These are phyloP conservation scores for Trichoderma semiorbis DNA, from an alignment of 2,329 filamentous ascomycete species.

Conservation along the genomic window DNA sequence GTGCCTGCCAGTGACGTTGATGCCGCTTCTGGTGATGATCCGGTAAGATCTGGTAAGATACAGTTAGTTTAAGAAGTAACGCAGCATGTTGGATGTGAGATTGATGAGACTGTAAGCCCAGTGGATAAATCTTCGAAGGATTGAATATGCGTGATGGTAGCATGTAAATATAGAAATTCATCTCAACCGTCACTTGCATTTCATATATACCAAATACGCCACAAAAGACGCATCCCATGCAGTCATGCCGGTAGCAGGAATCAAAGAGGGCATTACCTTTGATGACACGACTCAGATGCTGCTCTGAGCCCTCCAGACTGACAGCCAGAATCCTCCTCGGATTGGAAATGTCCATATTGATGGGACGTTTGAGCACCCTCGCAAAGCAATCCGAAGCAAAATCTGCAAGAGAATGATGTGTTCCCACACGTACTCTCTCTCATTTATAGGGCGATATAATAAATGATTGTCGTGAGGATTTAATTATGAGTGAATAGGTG, in stretches of 20 bases:
- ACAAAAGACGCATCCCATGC: background rate
- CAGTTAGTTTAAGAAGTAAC: background rate
- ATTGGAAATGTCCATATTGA: slow-evolving; percentile 40
- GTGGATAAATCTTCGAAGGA: background rate
- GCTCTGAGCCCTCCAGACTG: slow-evolving; percentile 44
- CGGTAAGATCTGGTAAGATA: slow-evolving; percentile 48
- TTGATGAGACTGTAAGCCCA: background rate
- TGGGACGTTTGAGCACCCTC: background rate
- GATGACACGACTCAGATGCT: slow-evolving; percentile 48
- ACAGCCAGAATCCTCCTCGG: slow-evolving; percentile 58
- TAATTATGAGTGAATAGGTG: background rate
- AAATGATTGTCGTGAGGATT: background rate
- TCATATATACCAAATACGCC: background rate
- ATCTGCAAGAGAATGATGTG: background rate
- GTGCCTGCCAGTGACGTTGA: slow-evolving; percentile 52
- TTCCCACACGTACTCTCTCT: background rate
- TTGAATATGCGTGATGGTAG: background rate
- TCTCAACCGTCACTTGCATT: background rate
- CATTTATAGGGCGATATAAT: background rate
- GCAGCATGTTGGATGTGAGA: background rate
- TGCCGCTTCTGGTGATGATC: slow-evolving; percentile 39
- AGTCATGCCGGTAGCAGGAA: background rate
- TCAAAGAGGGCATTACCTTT: slow-evolving; percentile 43
- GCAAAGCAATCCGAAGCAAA: background rate
- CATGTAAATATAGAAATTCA: background rate